Percentiles rank a stretch among this genome's conserved stretches.
Conservation (phyloP, 495 filamentous ascomycete species). For the Penicillium macrosclerotiorum region DNA sequence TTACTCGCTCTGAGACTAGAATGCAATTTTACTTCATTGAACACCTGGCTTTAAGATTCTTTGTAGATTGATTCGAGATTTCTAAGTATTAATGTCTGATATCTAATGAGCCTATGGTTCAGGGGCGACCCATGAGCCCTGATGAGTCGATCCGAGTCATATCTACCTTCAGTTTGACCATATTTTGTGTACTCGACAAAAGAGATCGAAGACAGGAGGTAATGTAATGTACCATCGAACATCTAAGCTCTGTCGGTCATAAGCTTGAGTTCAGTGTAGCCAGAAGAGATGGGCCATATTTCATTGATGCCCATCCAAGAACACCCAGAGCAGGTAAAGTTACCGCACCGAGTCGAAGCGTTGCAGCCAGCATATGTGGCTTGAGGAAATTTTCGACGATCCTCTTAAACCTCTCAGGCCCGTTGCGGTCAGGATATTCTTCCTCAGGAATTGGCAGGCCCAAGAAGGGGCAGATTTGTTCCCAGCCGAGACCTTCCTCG, state of each 20-base stretch:
- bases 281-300: constrained; percentile 9
- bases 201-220: no score
- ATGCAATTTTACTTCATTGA: not conserved
- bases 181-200: no score
- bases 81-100: no score
- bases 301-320: constrained; percentile 11
- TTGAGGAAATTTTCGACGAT: constrained; percentile 11
- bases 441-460: constrained; percentile 18
- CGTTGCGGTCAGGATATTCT: constrained; percentile 25
- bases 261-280: constrained; percentile 17
- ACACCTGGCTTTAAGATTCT: no score
- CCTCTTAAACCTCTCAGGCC: constrained; percentile 22
- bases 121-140: no score
- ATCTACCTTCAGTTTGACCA: no score
- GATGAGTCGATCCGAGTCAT: no score
- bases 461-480: constrained; percentile 27
- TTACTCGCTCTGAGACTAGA: not conserved
- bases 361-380: constrained; percentile 8
- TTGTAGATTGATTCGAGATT: no score
- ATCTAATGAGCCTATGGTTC: no score
- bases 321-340: constrained; percentile 9
- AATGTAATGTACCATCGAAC: no score
- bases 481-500: constrained; percentile 24
- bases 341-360: constrained; percentile 10
- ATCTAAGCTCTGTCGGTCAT: no score